These are phyloP conservation scores for Yamadazyma laniorum DNA, from an alignment of 805 yeast species.

Conservation along the genomic window DNA sequence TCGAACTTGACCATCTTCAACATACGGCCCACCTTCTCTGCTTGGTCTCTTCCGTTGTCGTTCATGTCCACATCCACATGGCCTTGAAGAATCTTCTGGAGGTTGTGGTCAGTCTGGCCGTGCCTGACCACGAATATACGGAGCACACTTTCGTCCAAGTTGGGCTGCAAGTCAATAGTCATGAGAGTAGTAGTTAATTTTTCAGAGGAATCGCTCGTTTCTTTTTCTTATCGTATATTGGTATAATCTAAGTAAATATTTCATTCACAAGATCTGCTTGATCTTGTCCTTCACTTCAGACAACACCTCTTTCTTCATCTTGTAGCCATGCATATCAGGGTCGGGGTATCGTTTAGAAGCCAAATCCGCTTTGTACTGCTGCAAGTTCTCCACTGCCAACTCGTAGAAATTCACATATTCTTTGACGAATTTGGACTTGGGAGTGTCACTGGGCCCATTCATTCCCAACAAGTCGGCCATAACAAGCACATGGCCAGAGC, in stretches of 20 bases:
- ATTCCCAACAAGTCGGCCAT: constrained; percentile 81
- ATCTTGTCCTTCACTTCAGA: constrained; percentile 20
- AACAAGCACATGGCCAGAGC: constrained; percentile 89
- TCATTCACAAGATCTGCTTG: too few species aligned
- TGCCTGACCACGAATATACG: constrained; percentile 71
- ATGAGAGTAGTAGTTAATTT: too few species aligned
- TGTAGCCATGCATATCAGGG: constrained; percentile 58
- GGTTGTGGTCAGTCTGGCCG: constrained; percentile 80
- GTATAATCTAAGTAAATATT: too few species aligned
- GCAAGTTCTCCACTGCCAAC: constrained; percentile 50
- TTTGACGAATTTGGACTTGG: constrained; percentile 74
- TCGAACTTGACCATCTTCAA: constrained; percentile 43
- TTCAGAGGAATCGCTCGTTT: too few species aligned
- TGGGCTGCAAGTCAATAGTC: constrained; percentile 24
- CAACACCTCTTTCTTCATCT: constrained; percentile 63
- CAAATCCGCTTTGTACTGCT: constrained; percentile 60
- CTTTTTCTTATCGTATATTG: too few species aligned
- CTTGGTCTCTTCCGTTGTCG: constrained; percentile 60
- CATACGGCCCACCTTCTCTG: constrained; percentile 49
- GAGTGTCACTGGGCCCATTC: constrained; percentile 46
- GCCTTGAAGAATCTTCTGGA: constrained; percentile 71
- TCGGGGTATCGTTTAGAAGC: constrained; percentile 57
- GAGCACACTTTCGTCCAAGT: constrained; percentile 34
- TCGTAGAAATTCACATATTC: constrained; percentile 54
- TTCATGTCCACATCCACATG: constrained; percentile 68